Percentiles rank a stretch among this genome's conserved stretches.
Evolutionary conservation across 1,284 basidiomycete genomes (phyloP).

Genomic region (Austroboletus novae-zelandiae): DNA sequence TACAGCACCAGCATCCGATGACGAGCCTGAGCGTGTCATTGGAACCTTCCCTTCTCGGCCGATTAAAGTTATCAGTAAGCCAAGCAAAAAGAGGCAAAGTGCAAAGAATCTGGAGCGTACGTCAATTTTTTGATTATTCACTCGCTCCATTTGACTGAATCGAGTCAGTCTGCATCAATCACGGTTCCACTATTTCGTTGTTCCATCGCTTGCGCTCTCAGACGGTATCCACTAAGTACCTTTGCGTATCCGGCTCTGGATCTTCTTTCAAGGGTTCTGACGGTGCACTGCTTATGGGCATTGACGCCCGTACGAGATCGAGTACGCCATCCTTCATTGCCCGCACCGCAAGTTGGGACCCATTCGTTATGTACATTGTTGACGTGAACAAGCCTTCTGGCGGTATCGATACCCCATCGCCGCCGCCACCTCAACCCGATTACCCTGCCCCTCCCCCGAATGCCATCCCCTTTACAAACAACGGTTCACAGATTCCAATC

Average conservation of each 20-base stretch:
- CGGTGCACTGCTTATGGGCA: constrained; percentile 78
- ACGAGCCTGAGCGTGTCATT: constrained; percentile 77
- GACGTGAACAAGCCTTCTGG: constrained; percentile 80
- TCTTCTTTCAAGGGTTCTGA: constrained; percentile 90
- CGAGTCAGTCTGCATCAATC: constrained; percentile 82
- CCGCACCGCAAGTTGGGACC: constrained; percentile 84
- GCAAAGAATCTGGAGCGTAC: constrained; percentile 89
- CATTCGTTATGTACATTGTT: constrained; percentile 95
- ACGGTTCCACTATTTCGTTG: constrained; percentile 92
- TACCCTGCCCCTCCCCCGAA: constrained; percentile 89
- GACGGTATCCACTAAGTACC: constrained; percentile 93
- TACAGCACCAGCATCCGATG: constrained; percentile 75
- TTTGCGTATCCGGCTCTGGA: constrained; percentile 89
- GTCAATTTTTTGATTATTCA: constrained; percentile 36
- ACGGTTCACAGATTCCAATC: constrained; percentile 78
- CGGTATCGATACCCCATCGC: constrained; percentile 71
- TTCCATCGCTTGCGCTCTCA: constrained; percentile 94
- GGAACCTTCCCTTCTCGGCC: constrained; percentile 86
- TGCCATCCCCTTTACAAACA: constrained; percentile 78
- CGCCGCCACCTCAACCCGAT: constrained; percentile 76
- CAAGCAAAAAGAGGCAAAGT: constrained; percentile 93
- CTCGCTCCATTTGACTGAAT: constrained; percentile 15
- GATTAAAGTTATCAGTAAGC: constrained; percentile 97
- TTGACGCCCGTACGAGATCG: constrained; percentile 69
- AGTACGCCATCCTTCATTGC: constrained; percentile 83